Evolutionary conservation across 1,284 basidiomycete genomes (phyloP), one percentile per base, ranked within the genome.

Genomic region (Schizopora paradoxa): DNA sequence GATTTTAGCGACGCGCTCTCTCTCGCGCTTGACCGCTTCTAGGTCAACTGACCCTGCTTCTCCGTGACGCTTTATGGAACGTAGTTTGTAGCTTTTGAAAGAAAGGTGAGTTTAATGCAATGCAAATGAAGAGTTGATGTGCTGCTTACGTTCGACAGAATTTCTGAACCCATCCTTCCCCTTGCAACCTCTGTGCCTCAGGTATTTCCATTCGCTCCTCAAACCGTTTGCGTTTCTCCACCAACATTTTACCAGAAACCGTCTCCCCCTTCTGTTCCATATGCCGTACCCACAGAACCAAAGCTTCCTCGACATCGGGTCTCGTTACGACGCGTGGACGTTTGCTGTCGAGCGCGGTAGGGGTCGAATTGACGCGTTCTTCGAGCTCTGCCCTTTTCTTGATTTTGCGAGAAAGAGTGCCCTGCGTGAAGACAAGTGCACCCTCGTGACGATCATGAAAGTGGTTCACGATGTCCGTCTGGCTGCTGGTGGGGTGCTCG

Each of bases 41-140:
- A 46, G 51, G 49, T 66, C 50, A 6, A 65, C 61, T n/a, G 65
- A 66, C 21, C 47, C 65, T 21, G 65, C 65, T 49, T 70, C 67
- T 13, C 68, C 67, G 57, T 69, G 67, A 2, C 18, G n/a, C n/a
- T n/a, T n/a, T 13, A 56, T 36, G 3, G 47, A 23, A 48, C 48
- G 49, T 35, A 66, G 59, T 26, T 56, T 49, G 1, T 70, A 52
- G 4, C 60, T 56, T 47, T 66, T 23, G 4, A 19, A 35, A 23
- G 13, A 35, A 25, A 11, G 14, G 16, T 36, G 14, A 44, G 6
- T 6, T 44, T 19, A 25, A 35, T 8, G n/a, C n/a, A 21, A 35
- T 6, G 23, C 3, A 11, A 2, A 44, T 44, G 19, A 13, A 44
- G 8, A 44, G 11, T 4, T 14, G 11, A n/a, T 35, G 13, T 7